A percentile compares a stretch with the other conserved stretches of the same genome.
Conservation (phyloP, 73 alveolate species). For the Paramecium caudatum region DNA sequence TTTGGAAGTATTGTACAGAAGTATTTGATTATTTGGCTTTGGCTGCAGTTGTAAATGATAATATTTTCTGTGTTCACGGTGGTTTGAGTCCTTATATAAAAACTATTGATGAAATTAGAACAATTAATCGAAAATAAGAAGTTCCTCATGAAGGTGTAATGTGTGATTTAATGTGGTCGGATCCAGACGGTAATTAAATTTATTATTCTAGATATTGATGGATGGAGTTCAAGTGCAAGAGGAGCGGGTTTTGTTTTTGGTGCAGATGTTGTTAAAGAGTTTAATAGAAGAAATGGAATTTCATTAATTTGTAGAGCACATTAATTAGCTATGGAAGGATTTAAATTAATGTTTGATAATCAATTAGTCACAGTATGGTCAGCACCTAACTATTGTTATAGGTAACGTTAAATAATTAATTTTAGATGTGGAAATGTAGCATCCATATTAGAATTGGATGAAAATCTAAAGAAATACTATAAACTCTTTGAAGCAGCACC, state of each 20-base stretch:
- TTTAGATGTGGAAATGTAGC: constrained; percentile 98
- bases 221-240: constrained; percentile 95
- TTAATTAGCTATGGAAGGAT: constrained; percentile 98
- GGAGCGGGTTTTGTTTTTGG: constrained; percentile 99
- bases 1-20: constrained; percentile 99
- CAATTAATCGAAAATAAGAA: constrained; percentile 90
- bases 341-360: constrained; percentile 91
- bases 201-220: constrained; percentile 76
- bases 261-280: constrained; percentile 90
- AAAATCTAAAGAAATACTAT: constrained; percentile 89
- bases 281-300: constrained; percentile 87
- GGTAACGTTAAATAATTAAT: constrained; percentile 63
- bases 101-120: constrained; percentile 63
- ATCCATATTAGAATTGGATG: constrained; percentile 97
- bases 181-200: constrained; percentile 90
- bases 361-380: constrained; percentile 97
- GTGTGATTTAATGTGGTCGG: constrained; percentile 97
- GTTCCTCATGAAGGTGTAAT: constrained; percentile 97
- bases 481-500: constrained; percentile 98
- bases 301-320: constrained; percentile 96
- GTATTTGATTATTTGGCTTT: constrained; percentile 97
- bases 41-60: constrained; percentile 96
- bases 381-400: constrained; percentile 96
- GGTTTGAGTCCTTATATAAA: constrained; percentile 90
- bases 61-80: constrained; percentile 96